Evolutionary conservation across 78 protist species (phyloP).

Genomic region (Isochrysis galbana): DNA sequence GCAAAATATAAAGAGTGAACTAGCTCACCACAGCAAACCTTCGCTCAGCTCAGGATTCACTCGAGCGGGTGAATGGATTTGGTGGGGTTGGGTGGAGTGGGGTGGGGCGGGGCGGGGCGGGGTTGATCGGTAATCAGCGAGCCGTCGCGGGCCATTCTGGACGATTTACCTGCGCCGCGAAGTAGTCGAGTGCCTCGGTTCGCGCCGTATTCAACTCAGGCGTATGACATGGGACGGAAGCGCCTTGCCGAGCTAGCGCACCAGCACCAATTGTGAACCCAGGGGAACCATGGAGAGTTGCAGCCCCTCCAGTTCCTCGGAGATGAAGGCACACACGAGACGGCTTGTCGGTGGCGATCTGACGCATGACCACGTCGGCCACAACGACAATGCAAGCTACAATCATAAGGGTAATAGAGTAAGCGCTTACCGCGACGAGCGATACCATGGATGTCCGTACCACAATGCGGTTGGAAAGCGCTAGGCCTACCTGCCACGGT

Average conservation of each 20-base stretch:
- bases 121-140: no score
- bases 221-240: neutral
- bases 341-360: constrained; percentile 56
- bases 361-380: constrained; percentile 58
- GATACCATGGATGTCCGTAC: no score
- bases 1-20: no score
- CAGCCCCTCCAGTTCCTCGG: neutral
- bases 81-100: no score
- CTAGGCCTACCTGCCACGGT: constrained; percentile 33
- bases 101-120: no score
- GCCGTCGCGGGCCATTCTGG: no score
- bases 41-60: no score
- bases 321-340: constrained; percentile 38
- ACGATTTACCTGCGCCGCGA: constrained; percentile 23
- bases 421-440: no score
- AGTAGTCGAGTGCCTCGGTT: constrained; percentile 66
- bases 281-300: neutral
- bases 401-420: no score
- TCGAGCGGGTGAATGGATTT: no score
- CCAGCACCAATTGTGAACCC: constrained; percentile 28
- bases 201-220: constrained; percentile 66
- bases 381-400: constrained; percentile 52
- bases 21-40: no score
- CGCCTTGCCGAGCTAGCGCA: constrained; percentile 42
- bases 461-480: no score